Conservation (phyloP, 768 basidiomycete species). For the Tricholomella constricta region DNA sequence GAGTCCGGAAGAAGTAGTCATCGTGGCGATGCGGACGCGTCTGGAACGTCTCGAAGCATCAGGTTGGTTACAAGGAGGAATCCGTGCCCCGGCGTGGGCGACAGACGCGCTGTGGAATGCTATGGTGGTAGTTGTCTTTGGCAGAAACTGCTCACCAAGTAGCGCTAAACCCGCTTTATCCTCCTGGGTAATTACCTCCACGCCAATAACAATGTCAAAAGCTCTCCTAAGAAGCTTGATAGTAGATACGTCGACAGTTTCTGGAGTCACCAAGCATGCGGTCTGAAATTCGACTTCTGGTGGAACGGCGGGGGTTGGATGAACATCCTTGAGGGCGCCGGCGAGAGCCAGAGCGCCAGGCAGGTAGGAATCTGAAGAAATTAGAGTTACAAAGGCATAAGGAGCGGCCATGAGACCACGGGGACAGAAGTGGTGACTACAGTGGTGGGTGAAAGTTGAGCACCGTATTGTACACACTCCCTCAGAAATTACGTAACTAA, state of each 20-base stretch:
- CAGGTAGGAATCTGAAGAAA: conserved; percentile 91
- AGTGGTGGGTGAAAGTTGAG: conserved; percentile 16
- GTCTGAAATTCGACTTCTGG: conserved; percentile 74
- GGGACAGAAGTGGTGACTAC: conserved; percentile 24
- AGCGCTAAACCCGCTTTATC: conserved; percentile 69
- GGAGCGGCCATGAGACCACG: conserved; percentile 55
- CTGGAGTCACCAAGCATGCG: conserved; percentile 92
- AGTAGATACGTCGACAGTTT: conserved; percentile 82
- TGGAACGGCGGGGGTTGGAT: conserved; percentile 56
- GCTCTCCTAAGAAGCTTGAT: conserved; percentile 78
- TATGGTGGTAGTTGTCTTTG: not conserved
- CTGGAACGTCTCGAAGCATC: not conserved
- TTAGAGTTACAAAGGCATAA: conserved; percentile 88
- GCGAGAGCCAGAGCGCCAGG: conserved; percentile 89
- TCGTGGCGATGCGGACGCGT: conserved; percentile 4
- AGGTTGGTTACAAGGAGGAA: not conserved
- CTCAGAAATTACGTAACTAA: conserved; percentile 8
- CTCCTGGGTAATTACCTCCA: conserved; percentile 80
- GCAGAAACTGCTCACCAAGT: conserved; percentile 64
- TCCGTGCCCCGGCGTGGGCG: not conserved
- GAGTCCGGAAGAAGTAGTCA: not conserved
- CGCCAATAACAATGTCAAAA: conserved; percentile 87
- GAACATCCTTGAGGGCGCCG: conserved; percentile 81
- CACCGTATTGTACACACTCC: conserved; percentile 1
- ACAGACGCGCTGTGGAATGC: conserved; percentile 9